Percentiles rank a stretch among this genome's conserved stretches.
Evolutionary conservation across 805 yeast genomes (phyloP).

Genomic region (Suhomyces prunicola): DNA sequence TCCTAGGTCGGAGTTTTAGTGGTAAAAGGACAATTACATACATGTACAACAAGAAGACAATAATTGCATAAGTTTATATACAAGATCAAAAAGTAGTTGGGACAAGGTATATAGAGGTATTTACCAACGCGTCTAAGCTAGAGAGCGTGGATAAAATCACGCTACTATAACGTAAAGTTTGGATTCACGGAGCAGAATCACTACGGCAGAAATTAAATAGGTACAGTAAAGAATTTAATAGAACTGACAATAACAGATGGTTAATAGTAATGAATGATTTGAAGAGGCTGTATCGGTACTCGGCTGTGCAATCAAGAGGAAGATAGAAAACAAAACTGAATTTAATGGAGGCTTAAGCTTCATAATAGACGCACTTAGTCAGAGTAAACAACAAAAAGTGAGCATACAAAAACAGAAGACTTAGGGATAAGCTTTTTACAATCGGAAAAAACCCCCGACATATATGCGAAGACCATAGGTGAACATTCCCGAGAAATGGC

Average conservation of each 20-base stretch:
- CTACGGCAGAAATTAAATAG: background rate
- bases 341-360: background rate
- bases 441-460: background rate
- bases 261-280: background rate
- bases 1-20: slow-evolving; percentile 25
- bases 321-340: background rate
- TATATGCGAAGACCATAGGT: background rate
- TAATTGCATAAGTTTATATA: background rate
- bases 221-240: background rate
- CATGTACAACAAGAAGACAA: background rate
- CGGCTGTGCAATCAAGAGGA: background rate
- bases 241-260: background rate
- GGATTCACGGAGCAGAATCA: background rate
- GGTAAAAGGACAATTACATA: background rate
- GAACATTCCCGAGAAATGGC: background rate
- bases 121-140: background rate
- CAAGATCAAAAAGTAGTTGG: background rate
- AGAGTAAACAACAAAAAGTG: background rate
- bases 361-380: background rate
- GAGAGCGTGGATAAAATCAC: background rate
- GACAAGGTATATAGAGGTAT: background rate
- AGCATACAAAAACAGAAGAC: background rate
- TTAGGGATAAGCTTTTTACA: background rate
- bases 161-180: background rate
- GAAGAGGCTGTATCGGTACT: background rate